Evolutionary conservation across 495 filamentous ascomycete species (phyloP).

Genomic region (Penicillium taxi): DNA sequence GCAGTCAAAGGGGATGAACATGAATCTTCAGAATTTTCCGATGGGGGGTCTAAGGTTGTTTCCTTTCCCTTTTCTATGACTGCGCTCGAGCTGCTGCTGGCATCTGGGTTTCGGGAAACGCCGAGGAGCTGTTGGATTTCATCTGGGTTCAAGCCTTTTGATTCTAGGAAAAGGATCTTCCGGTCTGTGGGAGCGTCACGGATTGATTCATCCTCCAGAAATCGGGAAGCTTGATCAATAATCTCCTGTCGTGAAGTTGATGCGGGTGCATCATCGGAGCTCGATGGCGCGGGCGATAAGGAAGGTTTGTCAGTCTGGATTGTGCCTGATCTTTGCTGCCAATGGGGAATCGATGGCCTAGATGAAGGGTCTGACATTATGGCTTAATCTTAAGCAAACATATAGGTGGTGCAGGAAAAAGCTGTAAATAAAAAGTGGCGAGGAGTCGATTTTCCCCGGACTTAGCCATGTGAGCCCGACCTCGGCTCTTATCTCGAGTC

Average conservation of each 20-base stretch:
- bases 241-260: slow-evolving; percentile 35
- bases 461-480: slow-evolving; percentile 5
- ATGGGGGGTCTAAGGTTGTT: slow-evolving; percentile 12
- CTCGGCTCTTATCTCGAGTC: slow-evolving; percentile 5
- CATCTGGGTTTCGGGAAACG: slow-evolving; percentile 33
- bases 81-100: slow-evolving; percentile 17
- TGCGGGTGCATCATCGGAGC: slow-evolving; percentile 27
- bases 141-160: slow-evolving; percentile 61
- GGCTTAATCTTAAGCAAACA: neutral
- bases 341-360: slow-evolving; percentile 37
- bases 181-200: slow-evolving; percentile 58
- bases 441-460: slow-evolving; percentile 3
- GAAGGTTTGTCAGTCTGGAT: slow-evolving; percentile 13
- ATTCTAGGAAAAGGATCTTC: slow-evolving; percentile 70
- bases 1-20: slow-evolving; percentile 9
- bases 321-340: slow-evolving; percentile 31
- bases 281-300: slow-evolving; percentile 16
- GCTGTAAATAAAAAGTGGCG: neutral
- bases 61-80: slow-evolving; percentile 13
- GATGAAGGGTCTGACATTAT: slow-evolving; percentile 35
- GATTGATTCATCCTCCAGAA: slow-evolving; percentile 75
- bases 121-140: slow-evolving; percentile 64
- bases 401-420: neutral
- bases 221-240: slow-evolving; percentile 64
- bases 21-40: slow-evolving; percentile 8